Percentiles rank a stretch among this genome's conserved stretches.
These are phyloP conservation scores for Candida jianshihensis DNA, from an alignment of 805 yeast genomes.

Conservation along the genomic window DNA sequence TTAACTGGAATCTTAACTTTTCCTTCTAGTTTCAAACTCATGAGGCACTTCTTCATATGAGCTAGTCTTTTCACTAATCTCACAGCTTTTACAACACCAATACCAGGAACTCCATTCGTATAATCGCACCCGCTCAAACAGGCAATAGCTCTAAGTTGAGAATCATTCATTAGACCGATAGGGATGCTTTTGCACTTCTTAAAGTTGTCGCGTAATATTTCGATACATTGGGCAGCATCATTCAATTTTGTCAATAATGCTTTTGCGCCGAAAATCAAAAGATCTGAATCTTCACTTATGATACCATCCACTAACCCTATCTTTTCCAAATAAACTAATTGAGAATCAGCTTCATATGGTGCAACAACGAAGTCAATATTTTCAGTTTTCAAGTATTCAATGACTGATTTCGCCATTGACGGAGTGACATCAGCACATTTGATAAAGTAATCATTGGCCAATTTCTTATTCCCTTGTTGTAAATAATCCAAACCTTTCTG, in stretches of 20 bases:
- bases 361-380: conserved; percentile 78
- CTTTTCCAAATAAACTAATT: conserved; percentile 83
- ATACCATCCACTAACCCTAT: conserved; percentile 74
- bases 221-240: conserved; percentile 62
- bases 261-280: conserved; percentile 80
- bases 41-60: conserved; percentile 48
- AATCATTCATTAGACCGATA: conserved; percentile 42
- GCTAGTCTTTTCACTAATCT: conserved; percentile 44
- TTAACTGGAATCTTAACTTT: conserved; percentile 46
- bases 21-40: conserved; percentile 54
- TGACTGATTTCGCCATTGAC: conserved; percentile 81
- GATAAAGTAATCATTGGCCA: conserved; percentile 63
- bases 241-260: conserved; percentile 74
- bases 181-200: conserved; percentile 40
- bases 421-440: conserved; percentile 86
- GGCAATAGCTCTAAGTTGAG: conserved; percentile 69
- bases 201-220: conserved; percentile 55
- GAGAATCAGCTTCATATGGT: conserved; percentile 98
- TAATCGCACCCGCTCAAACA: conserved; percentile 96
- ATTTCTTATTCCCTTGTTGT: conserved; percentile 44
- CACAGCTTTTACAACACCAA: conserved; percentile 78
- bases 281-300: conserved; percentile 90
- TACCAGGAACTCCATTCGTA: conserved; percentile 73
- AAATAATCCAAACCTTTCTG: conserved; percentile 46
- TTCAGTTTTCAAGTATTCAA: conserved; percentile 56